These are phyloP conservation scores for Ochromonas danica DNA, from an alignment of 108 stramenopile genomes.

Conservation along the genomic window DNA sequence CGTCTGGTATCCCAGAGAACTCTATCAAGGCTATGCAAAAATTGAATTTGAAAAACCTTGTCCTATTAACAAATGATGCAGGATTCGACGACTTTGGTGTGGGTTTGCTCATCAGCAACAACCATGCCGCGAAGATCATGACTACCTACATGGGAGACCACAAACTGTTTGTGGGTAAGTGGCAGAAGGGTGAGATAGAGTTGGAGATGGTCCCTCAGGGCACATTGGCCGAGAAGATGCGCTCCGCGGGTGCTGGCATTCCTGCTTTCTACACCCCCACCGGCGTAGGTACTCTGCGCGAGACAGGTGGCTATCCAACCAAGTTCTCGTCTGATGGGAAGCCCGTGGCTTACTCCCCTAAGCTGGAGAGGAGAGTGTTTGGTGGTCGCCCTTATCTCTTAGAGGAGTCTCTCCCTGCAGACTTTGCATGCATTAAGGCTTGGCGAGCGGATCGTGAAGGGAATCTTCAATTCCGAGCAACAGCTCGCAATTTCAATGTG, in stretches of 20 bases:
- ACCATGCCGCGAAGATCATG: slow-evolving; percentile 76
- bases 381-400: slow-evolving; percentile 71
- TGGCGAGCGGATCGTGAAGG: slow-evolving; percentile 80
- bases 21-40: slow-evolving; percentile 42
- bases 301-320: slow-evolving; percentile 77
- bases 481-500: slow-evolving; percentile 82
- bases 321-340: slow-evolving; percentile 64
- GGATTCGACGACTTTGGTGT: slow-evolving; percentile 76
- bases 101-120: slow-evolving; percentile 69
- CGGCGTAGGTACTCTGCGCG: slow-evolving; percentile 77
- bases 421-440: slow-evolving; percentile 76
- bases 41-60: too few relatives aligned
- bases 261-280: slow-evolving; percentile 89
- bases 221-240: slow-evolving; percentile 74
- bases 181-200: slow-evolving; percentile 73
- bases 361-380: slow-evolving; percentile 67
- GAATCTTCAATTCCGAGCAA: slow-evolving; percentile 79
- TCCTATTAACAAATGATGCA: slow-evolving; percentile 73
- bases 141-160: slow-evolving; percentile 82
- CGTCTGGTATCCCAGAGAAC: slow-evolving; percentile 57
- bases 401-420: slow-evolving; percentile 74
- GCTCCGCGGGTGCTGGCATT: slow-evolving; percentile 78
- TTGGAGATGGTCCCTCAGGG: slow-evolving; percentile 55
- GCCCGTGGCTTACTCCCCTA: too few relatives aligned
- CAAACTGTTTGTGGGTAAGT: slow-evolving; percentile 73